Base-by-base conservation (phyloP, 768 basidiomycete species). In the Pilatotrama ljubarskyi region DNA sequence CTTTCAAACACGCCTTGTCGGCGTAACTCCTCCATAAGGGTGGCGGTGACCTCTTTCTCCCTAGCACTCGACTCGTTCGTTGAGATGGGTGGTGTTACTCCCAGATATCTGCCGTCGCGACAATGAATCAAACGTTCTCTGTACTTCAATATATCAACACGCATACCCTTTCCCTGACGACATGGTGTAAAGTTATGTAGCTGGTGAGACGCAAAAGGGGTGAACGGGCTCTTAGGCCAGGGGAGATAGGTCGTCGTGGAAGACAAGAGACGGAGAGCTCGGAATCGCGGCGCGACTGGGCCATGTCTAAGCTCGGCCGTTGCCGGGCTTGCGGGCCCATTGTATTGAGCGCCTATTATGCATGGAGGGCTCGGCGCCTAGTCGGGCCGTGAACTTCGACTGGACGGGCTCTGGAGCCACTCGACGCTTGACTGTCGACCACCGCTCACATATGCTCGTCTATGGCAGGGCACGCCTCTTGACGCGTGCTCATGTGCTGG, bases 11-110 rank as follows among this genome's bases (percentile, higher is more conserved):
- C 88, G 58, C 90, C 88, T 69, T 96, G 88, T 46, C 83, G 78
- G 69, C 86, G 82, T 32, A 99, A 82, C 73, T 99, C 96, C 58
- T 93, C 87, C 90, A 98, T 92, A 52, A 99, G 78, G 6, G 91
- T 89, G 17, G 79, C 69, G 0, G 91, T 93, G 20, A 94, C 90
- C 73, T 91, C 89, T 72, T 87, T 88, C 76, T 94, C 92, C 67
- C 87, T 81, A 60, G 85, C 81, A 50, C 74, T 91, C 18, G 92
- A 94, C 65, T 90, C 87, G 32, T 73, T 75, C 22, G 82, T 84
- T 46, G 91, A 87, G 68, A 96, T 95, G 53, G 93, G 94, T 38
- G 88, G 87, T 14, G 91, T 94, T 25, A 94, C 91, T 60, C 91
- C 91, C 50, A 88, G 79, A 74, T 82, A 88, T 68, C 90, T 92